Evolutionary conservation across 2,329 filamentous ascomycete species (phyloP).

Genomic region (Aspergillus cejpii): DNA sequence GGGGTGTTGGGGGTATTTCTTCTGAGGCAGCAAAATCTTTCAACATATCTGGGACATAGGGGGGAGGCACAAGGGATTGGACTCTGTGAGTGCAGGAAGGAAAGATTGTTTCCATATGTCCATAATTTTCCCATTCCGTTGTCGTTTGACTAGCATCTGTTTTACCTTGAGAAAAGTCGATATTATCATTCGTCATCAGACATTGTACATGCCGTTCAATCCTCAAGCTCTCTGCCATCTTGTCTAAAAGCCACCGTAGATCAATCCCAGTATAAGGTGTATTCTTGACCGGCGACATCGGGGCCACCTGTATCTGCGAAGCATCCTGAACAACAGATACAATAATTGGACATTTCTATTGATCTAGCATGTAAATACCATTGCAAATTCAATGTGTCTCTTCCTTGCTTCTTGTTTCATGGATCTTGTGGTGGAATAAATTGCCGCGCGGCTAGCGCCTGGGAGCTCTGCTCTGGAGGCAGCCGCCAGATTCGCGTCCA

Average conservation of each 20-base stretch:
- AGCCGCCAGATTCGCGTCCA: conserved; percentile 24
- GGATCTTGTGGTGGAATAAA: not conserved
- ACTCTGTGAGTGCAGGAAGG: conserved; percentile 30
- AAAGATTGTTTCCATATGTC: conserved; percentile 23
- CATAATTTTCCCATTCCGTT: conserved; percentile 20
- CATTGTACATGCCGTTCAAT: too few species aligned
- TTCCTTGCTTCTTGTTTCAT: too few species aligned
- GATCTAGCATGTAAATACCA: too few species aligned
- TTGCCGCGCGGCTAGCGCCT: conserved; percentile 25
- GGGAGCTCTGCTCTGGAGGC: conserved; percentile 24
- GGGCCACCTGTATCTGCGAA: too few species aligned
- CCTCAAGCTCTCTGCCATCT: too few species aligned
- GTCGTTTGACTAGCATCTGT: not conserved
- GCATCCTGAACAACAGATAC: too few species aligned
- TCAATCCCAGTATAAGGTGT: too few species aligned
- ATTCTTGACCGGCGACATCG: too few species aligned
- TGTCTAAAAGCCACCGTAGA: too few species aligned
- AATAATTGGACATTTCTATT: too few species aligned
- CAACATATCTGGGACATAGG: conserved; percentile 21
- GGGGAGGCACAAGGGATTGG: conserved; percentile 21
- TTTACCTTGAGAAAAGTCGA: not conserved
- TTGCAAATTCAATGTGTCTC: too few species aligned
- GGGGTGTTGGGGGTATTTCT: conserved; percentile 37
- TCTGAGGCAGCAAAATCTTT: conserved; percentile 27
- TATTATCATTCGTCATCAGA: too few species aligned